Evolutionary conservation across 2,329 filamentous ascomycete species (phyloP).

Genomic region (Aspergillus nomiae): DNA sequence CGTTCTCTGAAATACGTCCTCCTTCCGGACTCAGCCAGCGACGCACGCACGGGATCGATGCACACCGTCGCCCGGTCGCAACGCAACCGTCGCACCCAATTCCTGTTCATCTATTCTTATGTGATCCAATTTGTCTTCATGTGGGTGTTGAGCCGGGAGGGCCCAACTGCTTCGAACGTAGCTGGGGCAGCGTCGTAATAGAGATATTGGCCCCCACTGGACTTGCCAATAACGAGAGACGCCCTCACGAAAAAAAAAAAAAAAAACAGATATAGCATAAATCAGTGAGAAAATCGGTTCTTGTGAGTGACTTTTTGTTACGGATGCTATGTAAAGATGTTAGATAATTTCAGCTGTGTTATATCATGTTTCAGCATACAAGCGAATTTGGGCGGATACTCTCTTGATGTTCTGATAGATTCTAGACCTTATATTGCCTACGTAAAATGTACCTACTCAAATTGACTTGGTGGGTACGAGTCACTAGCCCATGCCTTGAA

Average conservation of each 20-base stretch:
- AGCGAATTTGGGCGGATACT: not conserved
- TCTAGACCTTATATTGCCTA: not conserved
- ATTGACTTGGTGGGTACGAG: not conserved
- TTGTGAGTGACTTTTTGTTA: slow-evolving; percentile 1
- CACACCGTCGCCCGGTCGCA: slow-evolving; percentile 80
- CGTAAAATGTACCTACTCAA: not conserved
- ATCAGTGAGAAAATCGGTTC: slow-evolving; percentile 6
- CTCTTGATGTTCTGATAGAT: not conserved
- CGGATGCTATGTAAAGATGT: slow-evolving; percentile 8
- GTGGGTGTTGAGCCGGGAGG: slow-evolving; percentile 70
- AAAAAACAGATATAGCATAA: slow-evolving; percentile 5
- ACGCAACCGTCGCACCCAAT: slow-evolving; percentile 84
- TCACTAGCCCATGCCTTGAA: not conserved
- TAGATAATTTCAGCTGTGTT: slow-evolving; percentile 9
- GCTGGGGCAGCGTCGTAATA: slow-evolving; percentile 17
- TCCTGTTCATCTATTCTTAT: slow-evolving; percentile 92
- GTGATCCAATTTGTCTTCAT: slow-evolving; percentile 92
- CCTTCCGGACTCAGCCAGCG: slow-evolving; percentile 75
- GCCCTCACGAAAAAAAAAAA: slow-evolving; percentile 19
- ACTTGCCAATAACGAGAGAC: slow-evolving; percentile 24
- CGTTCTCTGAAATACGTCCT: slow-evolving; percentile 95
- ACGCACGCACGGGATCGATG: slow-evolving; percentile 61
- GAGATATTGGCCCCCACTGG: slow-evolving; percentile 1
- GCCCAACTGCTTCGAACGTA: slow-evolving; percentile 35
- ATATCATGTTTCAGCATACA: not conserved